Percentiles rank a stretch among this genome's conserved stretches.
phyloP scores from a whole-genome alignment of 805 yeast species.

The Ogataea philodendri region DNA sequence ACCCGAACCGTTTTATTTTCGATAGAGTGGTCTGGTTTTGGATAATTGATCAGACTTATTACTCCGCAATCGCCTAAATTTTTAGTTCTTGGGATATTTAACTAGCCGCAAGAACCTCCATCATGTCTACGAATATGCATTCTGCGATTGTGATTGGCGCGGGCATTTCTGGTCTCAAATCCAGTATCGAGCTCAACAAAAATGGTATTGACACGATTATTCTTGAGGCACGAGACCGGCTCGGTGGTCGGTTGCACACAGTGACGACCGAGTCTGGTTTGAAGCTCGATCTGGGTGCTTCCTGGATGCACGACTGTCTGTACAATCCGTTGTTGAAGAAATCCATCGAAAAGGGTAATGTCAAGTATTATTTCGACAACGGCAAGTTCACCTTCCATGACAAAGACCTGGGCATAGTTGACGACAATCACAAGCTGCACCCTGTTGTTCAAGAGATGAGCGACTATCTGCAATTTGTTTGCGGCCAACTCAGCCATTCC shows the following conservation, averaged over 20 bases:
- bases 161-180: conserved; percentile 53
- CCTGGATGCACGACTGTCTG: conserved; percentile 87
- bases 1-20: conserved; percentile 53
- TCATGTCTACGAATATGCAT: conserved; percentile 8
- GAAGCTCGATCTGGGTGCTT: conserved; percentile 74
- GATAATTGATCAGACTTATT: no score
- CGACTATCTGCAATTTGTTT: conserved; percentile 23
- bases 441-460: conserved; percentile 33
- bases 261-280: conserved; percentile 30
- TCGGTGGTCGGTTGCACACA: conserved; percentile 68
- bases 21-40: conserved; percentile 97
- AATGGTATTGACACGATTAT: conserved; percentile 40
- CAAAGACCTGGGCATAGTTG: conserved; percentile 33
- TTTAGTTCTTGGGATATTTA: no score
- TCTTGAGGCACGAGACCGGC: conserved; percentile 50
- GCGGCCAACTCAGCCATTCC: conserved; percentile 28
- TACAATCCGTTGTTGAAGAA: conserved; percentile 59
- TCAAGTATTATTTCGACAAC: conserved; percentile 34
- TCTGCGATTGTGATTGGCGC: conserved; percentile 51
- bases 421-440: conserved; percentile 50
- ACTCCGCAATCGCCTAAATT: no score
- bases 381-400: conserved; percentile 24
- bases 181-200: conserved; percentile 40
- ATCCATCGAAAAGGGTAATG: conserved; percentile 33
- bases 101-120: no score